These are phyloP conservation scores for Kodamaea arcana DNA, from an alignment of 1,139 yeast species.

Conservation along the genomic window DNA sequence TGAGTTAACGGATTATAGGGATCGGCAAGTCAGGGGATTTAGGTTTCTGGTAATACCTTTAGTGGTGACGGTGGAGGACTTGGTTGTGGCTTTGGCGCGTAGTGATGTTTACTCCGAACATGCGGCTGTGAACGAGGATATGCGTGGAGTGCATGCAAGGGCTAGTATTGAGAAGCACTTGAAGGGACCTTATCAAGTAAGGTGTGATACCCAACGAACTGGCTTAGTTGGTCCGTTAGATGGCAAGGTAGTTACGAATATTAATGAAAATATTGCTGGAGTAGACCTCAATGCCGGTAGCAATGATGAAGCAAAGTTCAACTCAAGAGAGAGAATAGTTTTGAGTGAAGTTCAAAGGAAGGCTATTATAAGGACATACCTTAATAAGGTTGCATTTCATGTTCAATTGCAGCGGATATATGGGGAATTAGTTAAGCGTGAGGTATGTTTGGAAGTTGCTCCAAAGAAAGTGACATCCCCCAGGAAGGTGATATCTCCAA, in stretches of 20 bases:
- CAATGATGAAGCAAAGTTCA: too few relatives aligned
- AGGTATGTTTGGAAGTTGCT: too few relatives aligned
- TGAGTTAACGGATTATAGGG: conserved; percentile 22
- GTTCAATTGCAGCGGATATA: conserved; percentile 63
- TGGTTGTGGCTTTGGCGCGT: conserved; percentile 22
- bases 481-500: too few relatives aligned
- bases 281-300: too few relatives aligned
- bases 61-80: conserved; percentile 40
- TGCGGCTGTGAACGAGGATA: conserved; percentile 7
- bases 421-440: conserved; percentile 24
- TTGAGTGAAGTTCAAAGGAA: conserved; percentile 37
- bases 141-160: conserved; percentile 18
- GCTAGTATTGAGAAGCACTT: conserved; percentile 15
- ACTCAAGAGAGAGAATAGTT: too few relatives aligned
- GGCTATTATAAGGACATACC: conserved; percentile 42
- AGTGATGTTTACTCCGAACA: conserved; percentile 55
- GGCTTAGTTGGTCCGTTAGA: too few relatives aligned
- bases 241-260: too few relatives aligned
- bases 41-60: conserved; percentile 43
- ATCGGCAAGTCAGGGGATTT: conserved; percentile 25
- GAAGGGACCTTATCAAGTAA: too few relatives aligned
- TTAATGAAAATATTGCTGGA: too few relatives aligned
- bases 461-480: too few relatives aligned
- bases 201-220: too few relatives aligned
- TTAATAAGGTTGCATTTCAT: conserved; percentile 49